These are phyloP conservation scores for Penicillium robsamsonii DNA, from an alignment of 495 filamentous ascomycete genomes.

Conservation along the genomic window DNA sequence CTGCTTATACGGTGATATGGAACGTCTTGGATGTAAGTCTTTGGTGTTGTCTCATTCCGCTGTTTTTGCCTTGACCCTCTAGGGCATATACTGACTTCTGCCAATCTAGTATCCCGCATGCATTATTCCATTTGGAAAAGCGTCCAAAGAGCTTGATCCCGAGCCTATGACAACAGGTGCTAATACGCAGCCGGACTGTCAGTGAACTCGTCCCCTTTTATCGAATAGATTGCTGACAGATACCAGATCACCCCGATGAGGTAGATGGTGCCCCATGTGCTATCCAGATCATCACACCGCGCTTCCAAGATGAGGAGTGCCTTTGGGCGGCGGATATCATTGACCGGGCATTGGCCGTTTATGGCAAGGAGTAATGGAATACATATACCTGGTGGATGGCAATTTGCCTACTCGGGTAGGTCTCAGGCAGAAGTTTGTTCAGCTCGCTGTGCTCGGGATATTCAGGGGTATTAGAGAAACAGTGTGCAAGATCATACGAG, in stretches of 20 bases:
- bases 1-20: conserved; percentile 47
- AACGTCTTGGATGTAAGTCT: conserved; percentile 53
- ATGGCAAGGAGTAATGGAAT: background rate
- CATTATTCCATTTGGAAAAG: conserved; percentile 34
- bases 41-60: background rate
- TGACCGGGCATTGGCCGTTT: conserved; percentile 18
- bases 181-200: conserved; percentile 38
- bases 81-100: background rate
- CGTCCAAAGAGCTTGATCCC: conserved; percentile 37
- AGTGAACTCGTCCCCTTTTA: conserved; percentile 4
- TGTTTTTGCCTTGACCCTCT: background rate
- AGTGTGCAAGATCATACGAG: background rate
- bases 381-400: background rate
- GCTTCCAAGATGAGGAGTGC: conserved; percentile 46
- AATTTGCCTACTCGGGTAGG: background rate
- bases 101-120: conserved; percentile 33
- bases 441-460: background rate
- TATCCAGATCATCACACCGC: conserved; percentile 38
- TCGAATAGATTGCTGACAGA: background rate
- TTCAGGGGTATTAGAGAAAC: background rate
- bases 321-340: conserved; percentile 36
- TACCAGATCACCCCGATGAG: conserved; percentile 32
- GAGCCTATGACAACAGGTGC: conserved; percentile 24
- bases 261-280: conserved; percentile 41
- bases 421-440: background rate